These are phyloP conservation scores for Penicillium sp. DNA, from an alignment of 2,329 filamentous ascomycete genomes.

Conservation along the genomic window DNA sequence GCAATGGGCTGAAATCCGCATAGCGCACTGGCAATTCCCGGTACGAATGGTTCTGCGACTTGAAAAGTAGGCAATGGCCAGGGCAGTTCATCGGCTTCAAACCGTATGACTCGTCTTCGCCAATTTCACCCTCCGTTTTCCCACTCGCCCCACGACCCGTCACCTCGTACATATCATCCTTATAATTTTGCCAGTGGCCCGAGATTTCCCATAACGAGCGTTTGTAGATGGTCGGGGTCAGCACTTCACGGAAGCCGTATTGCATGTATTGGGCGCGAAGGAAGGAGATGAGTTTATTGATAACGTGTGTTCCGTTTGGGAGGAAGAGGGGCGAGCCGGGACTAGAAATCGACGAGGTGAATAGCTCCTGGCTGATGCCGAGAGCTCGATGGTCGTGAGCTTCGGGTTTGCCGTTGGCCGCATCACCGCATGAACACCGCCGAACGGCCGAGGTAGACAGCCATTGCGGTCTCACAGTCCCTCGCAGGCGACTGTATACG, in stretches of 20 bases:
- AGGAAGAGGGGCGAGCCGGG: slow-evolving; percentile 85
- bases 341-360: slow-evolving; percentile 77
- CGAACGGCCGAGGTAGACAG: slow-evolving; percentile 24
- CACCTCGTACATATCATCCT: slow-evolving; percentile 90
- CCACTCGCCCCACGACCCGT: slow-evolving; percentile 55
- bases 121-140: slow-evolving; percentile 49
- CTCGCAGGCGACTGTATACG: neutral
- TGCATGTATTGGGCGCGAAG: slow-evolving; percentile 80
- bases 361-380: slow-evolving; percentile 68
- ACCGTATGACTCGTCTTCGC: slow-evolving; percentile 74
- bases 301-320: slow-evolving; percentile 78
- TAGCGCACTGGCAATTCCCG: slow-evolving; percentile 81
- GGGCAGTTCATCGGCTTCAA: slow-evolving; percentile 95
- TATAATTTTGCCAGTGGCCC: slow-evolving; percentile 87
- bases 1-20: slow-evolving; percentile 85
- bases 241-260: slow-evolving; percentile 86
- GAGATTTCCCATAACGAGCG: slow-evolving; percentile 84
- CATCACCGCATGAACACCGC: slow-evolving; percentile 28
- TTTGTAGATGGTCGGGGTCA: slow-evolving; percentile 90
- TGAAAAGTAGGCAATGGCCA: slow-evolving; percentile 84
- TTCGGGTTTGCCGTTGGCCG: slow-evolving; percentile 22
- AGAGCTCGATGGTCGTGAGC: slow-evolving; percentile 55
- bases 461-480: slow-evolving; percentile 16
- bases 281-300: slow-evolving; percentile 82
- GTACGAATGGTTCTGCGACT: slow-evolving; percentile 73